These are phyloP conservation scores for Epichloe coenophiala DNA, from an alignment of 2,329 filamentous ascomycete genomes.

Conservation along the genomic window DNA sequence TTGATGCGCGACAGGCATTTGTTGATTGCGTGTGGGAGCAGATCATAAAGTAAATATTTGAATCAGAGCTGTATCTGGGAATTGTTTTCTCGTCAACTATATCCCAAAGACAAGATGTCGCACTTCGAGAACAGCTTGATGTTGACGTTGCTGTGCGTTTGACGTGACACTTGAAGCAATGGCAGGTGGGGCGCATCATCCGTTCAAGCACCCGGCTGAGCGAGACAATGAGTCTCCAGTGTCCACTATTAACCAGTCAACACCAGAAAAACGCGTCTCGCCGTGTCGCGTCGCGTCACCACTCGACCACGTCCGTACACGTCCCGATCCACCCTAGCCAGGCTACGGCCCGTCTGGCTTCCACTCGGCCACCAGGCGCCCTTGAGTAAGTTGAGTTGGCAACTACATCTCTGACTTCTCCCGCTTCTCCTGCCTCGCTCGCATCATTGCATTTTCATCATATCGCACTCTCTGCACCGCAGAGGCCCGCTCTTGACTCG, in stretches of 20 bases:
- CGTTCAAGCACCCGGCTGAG: no score
- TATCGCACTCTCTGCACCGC: background rate
- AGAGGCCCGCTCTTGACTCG: background rate
- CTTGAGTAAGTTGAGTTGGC: background rate
- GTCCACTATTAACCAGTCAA: no score
- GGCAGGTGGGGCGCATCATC: no score
- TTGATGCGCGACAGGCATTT: no score
- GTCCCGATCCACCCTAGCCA: background rate
- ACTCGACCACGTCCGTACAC: background rate
- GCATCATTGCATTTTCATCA: background rate
- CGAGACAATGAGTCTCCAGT: no score
- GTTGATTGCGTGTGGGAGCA: background rate
- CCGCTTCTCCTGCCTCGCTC: background rate
- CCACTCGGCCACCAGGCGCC: conserved; percentile 1
- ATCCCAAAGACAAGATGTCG: no score
- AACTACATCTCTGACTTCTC: conserved; percentile 2
- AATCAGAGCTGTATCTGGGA: background rate
- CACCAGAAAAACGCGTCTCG: background rate
- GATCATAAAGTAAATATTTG: background rate
- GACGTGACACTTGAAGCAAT: no score
- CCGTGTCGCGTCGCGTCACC: background rate
- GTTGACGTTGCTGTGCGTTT: no score
- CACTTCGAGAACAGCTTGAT: no score
- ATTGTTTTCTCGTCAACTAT: no score
- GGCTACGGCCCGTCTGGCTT: background rate